Evolutionary conservation across 2,329 filamentous ascomycete genomes (phyloP), one percentile per base, ranked within the genome.

Genomic region (Ophidiomyces ophidiicola): DNA sequence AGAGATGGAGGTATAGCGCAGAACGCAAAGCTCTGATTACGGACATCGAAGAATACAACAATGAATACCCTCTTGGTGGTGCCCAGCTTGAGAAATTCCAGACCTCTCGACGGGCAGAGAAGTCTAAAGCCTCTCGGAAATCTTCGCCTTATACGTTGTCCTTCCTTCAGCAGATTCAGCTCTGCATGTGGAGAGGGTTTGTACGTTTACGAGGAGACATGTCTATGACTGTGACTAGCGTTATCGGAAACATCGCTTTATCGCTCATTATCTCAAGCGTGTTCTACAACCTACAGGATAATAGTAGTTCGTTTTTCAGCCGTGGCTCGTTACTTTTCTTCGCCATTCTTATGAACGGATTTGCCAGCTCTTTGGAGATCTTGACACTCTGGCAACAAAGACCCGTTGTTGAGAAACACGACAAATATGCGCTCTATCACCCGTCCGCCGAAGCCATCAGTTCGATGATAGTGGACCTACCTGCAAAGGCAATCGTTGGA

Each of bases 351-450:
- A 78, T 90, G 66, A 92, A 90, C 58, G 84, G 83, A 32, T 90
- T 92, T 53, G 71, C 80, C 46, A 82, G 76, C 56, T 80, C 81
- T 41, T 71, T 90, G 26, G 84, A 92, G 58, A 72, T 94, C 55
- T 61, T 92, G 20, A 86, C 82, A 0, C 70, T 94, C 3, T 94
- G 90, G 55, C 76, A 82, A 2, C 86, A 94, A 72, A 79, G 87
- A 23, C 81, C 83, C 1, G 92, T 94, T 51, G 84, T 94, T 43
- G 85, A 94, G 56, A 94, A 94, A 58, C 87, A 94, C 51, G 65
- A 71, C 42, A 77, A 82, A 44, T 94, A 93, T 56, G 85, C 86
- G 12, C 31, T 94, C 8, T 94, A 94, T 53, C 87, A 93, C 53
- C 85, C 87, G 0, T 86, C 81, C 4, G 81, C 85, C 80, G 80